Percentiles rank a stretch among this genome's conserved stretches.
Conservation (phyloP, 805 yeast species). For the Saccharomycopsis sp. region DNA sequence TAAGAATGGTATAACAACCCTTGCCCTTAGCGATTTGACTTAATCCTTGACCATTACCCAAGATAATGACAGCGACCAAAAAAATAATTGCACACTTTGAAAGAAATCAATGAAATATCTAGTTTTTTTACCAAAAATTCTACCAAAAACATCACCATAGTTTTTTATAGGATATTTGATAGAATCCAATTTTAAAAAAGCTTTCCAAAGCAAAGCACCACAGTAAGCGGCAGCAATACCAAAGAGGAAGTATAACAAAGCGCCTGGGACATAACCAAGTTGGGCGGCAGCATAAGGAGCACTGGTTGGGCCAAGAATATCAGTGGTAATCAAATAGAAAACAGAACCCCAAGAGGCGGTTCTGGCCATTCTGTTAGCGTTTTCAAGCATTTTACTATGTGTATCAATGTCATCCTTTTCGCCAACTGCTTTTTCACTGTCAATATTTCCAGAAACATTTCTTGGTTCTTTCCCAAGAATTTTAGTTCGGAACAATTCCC, state of each 20-base stretch:
- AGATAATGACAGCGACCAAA: constrained; percentile 37
- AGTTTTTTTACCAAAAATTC: constrained; percentile 32
- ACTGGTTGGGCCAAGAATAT: constrained; percentile 40
- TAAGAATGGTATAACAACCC: constrained; percentile 36
- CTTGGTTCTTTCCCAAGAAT: constrained; percentile 6
- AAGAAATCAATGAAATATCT: constrained; percentile 31
- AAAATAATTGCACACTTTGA: constrained; percentile 37
- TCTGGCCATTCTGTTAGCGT: constrained; percentile 8
- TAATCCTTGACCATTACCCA: constrained; percentile 37
- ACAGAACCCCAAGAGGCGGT: constrained; percentile 26
- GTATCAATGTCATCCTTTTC: not conserved
- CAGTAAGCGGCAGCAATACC: constrained; percentile 38
- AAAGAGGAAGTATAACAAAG: constrained; percentile 34
- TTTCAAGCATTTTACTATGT: not conserved
- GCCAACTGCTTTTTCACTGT: not conserved
- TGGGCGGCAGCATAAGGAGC: constrained; percentile 41
- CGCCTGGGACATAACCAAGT: constrained; percentile 41
- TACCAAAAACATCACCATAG: constrained; percentile 36
- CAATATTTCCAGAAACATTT: not conserved
- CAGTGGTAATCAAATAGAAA: constrained; percentile 42
- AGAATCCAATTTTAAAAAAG: constrained; percentile 34
- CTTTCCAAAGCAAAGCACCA: constrained; percentile 33
- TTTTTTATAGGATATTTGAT: constrained; percentile 37
- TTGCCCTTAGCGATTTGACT: constrained; percentile 32
- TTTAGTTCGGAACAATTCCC: constrained; percentile 2